These are phyloP conservation scores for Eucalyptus virginea DNA, from an alignment of 345 rosid genomes.

Conservation along the genomic window DNA sequence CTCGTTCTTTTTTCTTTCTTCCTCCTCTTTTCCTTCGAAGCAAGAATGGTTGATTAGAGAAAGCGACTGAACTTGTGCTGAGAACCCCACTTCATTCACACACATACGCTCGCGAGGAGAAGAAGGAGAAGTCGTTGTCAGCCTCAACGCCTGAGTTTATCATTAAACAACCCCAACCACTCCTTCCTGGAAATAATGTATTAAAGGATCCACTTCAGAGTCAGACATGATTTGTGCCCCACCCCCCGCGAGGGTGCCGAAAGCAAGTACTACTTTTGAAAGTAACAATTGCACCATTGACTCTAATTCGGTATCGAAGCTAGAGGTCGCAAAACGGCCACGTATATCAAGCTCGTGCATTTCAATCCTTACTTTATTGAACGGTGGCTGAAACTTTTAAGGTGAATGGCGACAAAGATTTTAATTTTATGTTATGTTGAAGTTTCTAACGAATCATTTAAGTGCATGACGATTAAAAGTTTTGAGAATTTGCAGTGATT, in stretches of 20 bases:
- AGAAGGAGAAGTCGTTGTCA: background rate
- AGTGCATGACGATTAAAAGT: background rate
- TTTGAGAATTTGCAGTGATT: background rate
- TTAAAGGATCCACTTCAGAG: background rate
- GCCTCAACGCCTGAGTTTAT: background rate
- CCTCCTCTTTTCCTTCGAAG: background rate
- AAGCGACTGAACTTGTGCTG: background rate
- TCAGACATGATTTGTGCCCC: background rate
- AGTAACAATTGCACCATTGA: background rate
- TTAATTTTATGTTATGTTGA: too few relatives aligned
- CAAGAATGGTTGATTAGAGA: background rate
- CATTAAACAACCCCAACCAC: background rate
- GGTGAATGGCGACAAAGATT: background rate
- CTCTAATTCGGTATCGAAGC: background rate
- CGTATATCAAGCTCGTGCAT: background rate
- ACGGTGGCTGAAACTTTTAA: background rate
- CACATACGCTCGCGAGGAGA: background rate
- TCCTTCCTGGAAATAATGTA: background rate
- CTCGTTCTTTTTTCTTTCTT: background rate
- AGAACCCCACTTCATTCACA: background rate
- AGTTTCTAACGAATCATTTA: rapidly evolving
- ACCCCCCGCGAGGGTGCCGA: background rate
- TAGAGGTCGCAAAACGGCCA: background rate
- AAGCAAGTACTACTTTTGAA: background rate
- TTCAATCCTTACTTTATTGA: background rate